phyloP scores from a whole-genome alignment of 2,329 filamentous ascomycete genomes.

The Acarospora socialis region DNA sequence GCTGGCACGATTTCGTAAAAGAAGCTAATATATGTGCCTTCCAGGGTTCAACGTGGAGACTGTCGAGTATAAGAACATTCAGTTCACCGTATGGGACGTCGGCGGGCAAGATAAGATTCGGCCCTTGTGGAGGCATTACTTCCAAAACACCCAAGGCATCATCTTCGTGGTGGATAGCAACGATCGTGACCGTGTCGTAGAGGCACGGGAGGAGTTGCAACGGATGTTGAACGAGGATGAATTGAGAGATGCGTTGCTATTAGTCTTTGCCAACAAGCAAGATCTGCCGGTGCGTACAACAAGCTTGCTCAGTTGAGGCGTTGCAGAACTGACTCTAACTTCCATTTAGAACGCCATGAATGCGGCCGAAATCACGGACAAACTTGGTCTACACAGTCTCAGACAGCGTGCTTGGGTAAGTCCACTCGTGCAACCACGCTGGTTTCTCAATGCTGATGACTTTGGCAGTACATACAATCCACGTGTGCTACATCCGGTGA shows the following conservation, averaged over 20 bases:
- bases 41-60: conserved; percentile 99
- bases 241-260: conserved; percentile 87
- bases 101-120: conserved; percentile 99
- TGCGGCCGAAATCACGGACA: conserved; percentile 98
- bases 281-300: conserved; percentile 82
- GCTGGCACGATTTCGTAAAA: not conserved
- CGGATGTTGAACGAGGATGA: conserved; percentile 98
- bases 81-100: conserved; percentile 99
- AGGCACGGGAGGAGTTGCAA: conserved; percentile 91
- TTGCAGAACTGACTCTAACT: conserved; percentile 19
- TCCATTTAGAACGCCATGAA: conserved; percentile 85
- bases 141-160: conserved; percentile 98
- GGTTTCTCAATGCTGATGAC: conserved; percentile 15
- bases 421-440: conserved; percentile 15
- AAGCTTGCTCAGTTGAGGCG: not conserved
- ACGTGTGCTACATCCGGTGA: conserved; percentile 98
- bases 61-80: conserved; percentile 99
- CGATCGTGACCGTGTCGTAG: conserved; percentile 93
- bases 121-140: conserved; percentile 99
- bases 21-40: conserved; percentile 7
- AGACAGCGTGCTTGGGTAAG: conserved; percentile 98
- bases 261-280: conserved; percentile 99
- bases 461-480: conserved; percentile 83
- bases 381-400: conserved; percentile 98
- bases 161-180: conserved; percentile 99